Base-by-base conservation (phyloP, 2,329 filamentous ascomycete genomes). In the Colletotrichum somersetense region DNA sequence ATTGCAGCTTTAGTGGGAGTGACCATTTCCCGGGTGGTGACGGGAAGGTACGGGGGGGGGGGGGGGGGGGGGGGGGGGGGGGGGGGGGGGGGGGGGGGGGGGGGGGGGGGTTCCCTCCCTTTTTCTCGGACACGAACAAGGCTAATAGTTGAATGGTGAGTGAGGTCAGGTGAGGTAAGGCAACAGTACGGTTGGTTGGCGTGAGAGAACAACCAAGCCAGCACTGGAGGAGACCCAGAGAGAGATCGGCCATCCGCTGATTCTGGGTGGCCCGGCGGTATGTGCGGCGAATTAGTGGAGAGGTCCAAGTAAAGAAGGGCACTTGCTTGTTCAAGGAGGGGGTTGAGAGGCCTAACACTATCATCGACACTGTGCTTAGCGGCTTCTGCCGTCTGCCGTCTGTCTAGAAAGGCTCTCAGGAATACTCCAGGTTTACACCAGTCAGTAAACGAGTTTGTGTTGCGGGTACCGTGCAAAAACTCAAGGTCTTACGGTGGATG, bases 221-320 rank as follows among this genome's bases (percentile, higher is more conserved):
- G 46, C 33, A 42, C 46, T 35, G 65, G 66, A 68, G 64, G 64
- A 23, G 42, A 58, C 26, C 46, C 35, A 63, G 73, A 55, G 59
- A 72, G 66, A 62, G 67, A 73, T 66, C 57, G 66, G 55, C 69
- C 44, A 58, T 69, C 62, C 46, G 69, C 66, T 71, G 48, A 71
- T 65, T 74, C 75, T 77, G 81, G 80, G 81, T 81, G 80, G 80
- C 79, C 82, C 86, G 87, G 87, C 86, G 85, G 80, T 87, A 85
- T 88, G 80, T 82, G 86, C 87, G 87, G 87, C 85, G 81, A 84
- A 88, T 88, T 87, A 86, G 87, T 89, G 86, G 86, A 83, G 85
- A 78, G 77, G 72, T 50, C 69, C 66, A 68, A 58, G 73, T 67
- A 56, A 74, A n/a, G 48, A 61, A 71, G 61, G 59, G 59, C 46